A percentile compares a stretch with the other conserved stretches of the same genome.
Conservation (phyloP, 2,329 filamentous ascomycete species). For the Lachnellula hyalina region DNA sequence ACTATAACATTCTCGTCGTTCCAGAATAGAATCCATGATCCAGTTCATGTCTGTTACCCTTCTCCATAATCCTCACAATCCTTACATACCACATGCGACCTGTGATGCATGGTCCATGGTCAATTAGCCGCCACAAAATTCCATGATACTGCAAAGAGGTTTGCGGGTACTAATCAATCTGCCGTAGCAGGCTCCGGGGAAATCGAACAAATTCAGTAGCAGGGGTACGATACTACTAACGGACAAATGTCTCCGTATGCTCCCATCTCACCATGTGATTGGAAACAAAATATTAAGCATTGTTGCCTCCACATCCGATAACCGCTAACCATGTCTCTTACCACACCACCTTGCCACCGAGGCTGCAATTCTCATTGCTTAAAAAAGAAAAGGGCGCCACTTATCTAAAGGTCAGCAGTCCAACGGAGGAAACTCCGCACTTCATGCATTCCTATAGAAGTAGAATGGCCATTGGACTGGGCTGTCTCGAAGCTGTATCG, state of each 20-base stretch:
- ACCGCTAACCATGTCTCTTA: neutral
- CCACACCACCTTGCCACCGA: conserved; percentile 1
- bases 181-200: neutral
- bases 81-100: neutral
- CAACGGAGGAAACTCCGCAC: too few species aligned
- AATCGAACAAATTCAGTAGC: neutral
- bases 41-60: neutral
- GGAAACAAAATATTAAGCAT: neutral
- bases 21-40: too few species aligned
- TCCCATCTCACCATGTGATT: neutral
- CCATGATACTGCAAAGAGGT: neutral
- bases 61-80: neutral
- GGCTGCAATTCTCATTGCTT: neutral
- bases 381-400: neutral
- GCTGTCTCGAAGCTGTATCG: too few species aligned
- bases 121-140: neutral
- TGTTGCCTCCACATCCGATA: neutral
- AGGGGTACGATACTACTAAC: neutral
- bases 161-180: neutral
- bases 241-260: neutral
- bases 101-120: neutral
- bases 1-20: too few species aligned
- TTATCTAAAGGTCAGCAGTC: neutral
- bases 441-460: too few species aligned
- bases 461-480: too few species aligned